Conservation (phyloP, 164 flowering plant species). For the Cinnamomum micranthum region DNA sequence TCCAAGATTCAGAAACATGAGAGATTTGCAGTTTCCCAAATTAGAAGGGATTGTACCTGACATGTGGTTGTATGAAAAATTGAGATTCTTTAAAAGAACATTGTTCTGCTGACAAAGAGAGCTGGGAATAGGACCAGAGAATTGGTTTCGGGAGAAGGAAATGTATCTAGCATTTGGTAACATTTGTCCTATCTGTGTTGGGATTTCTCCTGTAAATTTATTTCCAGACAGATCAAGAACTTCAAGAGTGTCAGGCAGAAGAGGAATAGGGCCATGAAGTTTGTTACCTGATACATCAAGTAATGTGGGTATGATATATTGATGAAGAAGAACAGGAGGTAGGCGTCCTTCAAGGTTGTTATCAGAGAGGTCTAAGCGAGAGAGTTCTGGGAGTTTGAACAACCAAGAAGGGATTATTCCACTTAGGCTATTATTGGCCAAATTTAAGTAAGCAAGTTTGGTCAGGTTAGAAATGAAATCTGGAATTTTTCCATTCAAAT, state of each 20-base stretch:
- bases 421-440: neutral
- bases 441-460: constrained; percentile 1
- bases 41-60: constrained; percentile 1
- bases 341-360: constrained; percentile 7
- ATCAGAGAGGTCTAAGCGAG: constrained; percentile 3
- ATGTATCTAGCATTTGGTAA: neutral
- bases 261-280: constrained; percentile 8
- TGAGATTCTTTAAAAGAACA: constrained; percentile 5
- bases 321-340: neutral
- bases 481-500: constrained; percentile 1
- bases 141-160: neutral
- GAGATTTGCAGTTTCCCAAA: constrained; percentile 14
- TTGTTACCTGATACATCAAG: constrained; percentile 11
- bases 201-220: neutral
- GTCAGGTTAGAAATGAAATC: constrained; percentile 5
- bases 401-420: constrained; percentile 13
- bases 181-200: constrained; percentile 2
- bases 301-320: neutral
- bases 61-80: constrained; percentile 8
- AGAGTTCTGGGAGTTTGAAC: constrained; percentile 7
- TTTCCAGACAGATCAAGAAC: constrained; percentile 1
- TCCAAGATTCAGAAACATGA: constrained; percentile 12
- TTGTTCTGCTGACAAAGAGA: constrained; percentile 8
- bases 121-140: neutral
- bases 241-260: neutral